phyloP scores from a whole-genome alignment of 108 stramenopile genomes.

The Conticribra weissflogii region DNA sequence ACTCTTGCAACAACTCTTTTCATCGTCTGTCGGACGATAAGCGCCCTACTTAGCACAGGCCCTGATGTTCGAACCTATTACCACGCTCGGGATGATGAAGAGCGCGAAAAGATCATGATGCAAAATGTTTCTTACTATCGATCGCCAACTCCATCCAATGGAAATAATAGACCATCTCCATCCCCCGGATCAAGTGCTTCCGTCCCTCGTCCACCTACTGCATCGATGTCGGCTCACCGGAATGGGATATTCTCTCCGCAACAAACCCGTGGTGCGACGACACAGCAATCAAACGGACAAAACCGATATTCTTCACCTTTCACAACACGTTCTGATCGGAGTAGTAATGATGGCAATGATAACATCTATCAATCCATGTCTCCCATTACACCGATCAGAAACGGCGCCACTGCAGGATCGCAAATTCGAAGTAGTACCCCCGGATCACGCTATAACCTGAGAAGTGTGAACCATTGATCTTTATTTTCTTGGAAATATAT shows the following conservation, averaged over 20 bases:
- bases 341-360: constrained; percentile 20
- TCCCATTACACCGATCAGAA: not conserved
- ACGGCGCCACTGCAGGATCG: not conserved
- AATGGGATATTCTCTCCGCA: constrained; percentile 44
- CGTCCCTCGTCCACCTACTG: constrained; percentile 25
- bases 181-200: constrained; percentile 18
- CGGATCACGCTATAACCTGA: not conserved
- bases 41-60: constrained; percentile 17
- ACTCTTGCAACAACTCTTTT: constrained; percentile 17
- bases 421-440: not conserved
- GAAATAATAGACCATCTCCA: constrained; percentile 3
- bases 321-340: not conserved
- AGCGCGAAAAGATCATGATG: constrained; percentile 35
- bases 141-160: constrained; percentile 28
- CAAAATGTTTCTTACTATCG: constrained; percentile 44
- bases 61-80: constrained; percentile 36
- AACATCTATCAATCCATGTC: constrained; percentile 39
- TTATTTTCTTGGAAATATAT: too few species aligned
- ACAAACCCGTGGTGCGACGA: constrained; percentile 6
- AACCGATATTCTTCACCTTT: constrained; percentile 19
- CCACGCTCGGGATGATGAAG: constrained; percentile 31
- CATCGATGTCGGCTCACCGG: constrained; percentile 34
- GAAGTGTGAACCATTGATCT: not conserved
- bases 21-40: constrained; percentile 12
- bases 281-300: constrained; percentile 2